Evolutionary conservation across 148 eudicot species (phyloP).

Genomic region (Dianthus caryophyllus): DNA sequence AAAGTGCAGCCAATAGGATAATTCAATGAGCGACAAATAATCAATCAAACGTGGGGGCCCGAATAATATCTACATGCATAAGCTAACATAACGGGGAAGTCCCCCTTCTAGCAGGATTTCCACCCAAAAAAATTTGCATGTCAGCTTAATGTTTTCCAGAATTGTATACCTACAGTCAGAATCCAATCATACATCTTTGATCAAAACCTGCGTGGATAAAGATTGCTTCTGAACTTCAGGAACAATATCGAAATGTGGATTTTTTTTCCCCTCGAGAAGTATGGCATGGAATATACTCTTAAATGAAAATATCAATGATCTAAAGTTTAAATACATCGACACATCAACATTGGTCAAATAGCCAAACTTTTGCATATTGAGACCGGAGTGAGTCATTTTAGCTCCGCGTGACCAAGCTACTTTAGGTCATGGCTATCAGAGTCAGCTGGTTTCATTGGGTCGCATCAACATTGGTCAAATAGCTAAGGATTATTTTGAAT

Average conservation of each 20-base stretch:
- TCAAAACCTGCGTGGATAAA: not conserved
- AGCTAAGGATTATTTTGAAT: too few relatives aligned
- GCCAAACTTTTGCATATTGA: not conserved
- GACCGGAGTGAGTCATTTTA: too few relatives aligned
- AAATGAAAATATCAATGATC: not conserved
- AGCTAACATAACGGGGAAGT: not conserved
- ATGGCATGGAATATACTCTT: not conserved
- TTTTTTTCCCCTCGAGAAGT: too few relatives aligned
- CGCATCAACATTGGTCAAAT: not conserved
- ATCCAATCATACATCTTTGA: not conserved
- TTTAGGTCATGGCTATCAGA: too few relatives aligned
- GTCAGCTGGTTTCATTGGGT: too few relatives aligned
- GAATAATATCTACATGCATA: not conserved
- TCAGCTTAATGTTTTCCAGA: not conserved
- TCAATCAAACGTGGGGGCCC: not conserved
- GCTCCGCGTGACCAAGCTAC: too few relatives aligned
- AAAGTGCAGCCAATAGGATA: constrained; percentile 23
- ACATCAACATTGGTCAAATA: not conserved
- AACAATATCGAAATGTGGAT: not conserved
- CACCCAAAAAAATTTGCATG: not conserved
- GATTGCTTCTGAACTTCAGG: not conserved
- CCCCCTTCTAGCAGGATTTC: not conserved
- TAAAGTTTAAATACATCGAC: not conserved
- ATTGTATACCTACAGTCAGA: not conserved
- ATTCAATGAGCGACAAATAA: not conserved